These are phyloP conservation scores for Pyrus bretschneideri DNA, from an alignment of 306 rosid species.

Conservation along the genomic window DNA sequence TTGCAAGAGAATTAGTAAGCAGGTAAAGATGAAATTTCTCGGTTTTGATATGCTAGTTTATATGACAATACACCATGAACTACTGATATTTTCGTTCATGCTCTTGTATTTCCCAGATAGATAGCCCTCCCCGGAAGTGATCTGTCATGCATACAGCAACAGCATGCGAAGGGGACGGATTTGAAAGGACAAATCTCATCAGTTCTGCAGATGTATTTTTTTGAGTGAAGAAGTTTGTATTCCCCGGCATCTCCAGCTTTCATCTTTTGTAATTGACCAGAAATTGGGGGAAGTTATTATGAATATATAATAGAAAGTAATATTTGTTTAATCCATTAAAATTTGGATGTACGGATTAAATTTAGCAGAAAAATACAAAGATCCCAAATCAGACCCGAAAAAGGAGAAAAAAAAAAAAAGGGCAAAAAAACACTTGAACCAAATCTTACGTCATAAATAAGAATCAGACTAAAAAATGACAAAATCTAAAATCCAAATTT, in stretches of 20 bases:
- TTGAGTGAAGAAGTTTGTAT: neutral
- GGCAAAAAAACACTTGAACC: too few relatives aligned
- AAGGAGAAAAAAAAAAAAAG: too few relatives aligned
- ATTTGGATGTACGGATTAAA: neutral
- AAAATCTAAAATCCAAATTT: too few relatives aligned
- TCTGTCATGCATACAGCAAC: neutral
- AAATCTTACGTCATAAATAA: too few relatives aligned
- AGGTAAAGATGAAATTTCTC: conserved; percentile 14
- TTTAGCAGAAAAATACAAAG: too few relatives aligned
- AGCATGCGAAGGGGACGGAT: neutral
- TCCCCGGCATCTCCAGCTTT: neutral
- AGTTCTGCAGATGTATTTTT: neutral
- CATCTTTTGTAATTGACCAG: neutral
- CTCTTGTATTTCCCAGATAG: neutral
- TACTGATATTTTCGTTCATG: neutral
- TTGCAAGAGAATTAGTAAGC: conserved; percentile 44
- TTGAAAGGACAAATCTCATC: neutral
- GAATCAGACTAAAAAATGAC: too few relatives aligned
- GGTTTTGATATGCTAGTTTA: neutral
- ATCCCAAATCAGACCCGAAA: too few relatives aligned
- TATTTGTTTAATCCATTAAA: neutral
- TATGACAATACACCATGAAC: neutral
- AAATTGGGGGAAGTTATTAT: neutral
- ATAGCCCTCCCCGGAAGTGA: neutral
- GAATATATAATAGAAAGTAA: too few relatives aligned